These are phyloP conservation scores for Volvox africanus DNA, from an alignment of 139 green algal species.

Conservation along the genomic window DNA sequence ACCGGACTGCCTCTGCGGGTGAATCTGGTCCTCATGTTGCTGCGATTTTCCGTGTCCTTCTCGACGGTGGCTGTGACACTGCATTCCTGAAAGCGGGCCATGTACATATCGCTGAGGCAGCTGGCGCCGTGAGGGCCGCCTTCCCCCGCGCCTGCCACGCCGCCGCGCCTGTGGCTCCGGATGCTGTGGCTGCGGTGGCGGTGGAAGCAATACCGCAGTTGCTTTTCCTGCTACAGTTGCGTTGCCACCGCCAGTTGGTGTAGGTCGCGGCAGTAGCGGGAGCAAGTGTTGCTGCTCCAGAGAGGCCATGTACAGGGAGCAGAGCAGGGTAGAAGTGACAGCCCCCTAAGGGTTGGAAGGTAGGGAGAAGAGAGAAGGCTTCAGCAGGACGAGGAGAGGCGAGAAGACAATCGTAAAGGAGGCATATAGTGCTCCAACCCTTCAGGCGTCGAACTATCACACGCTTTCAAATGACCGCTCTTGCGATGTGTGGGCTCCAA, in stretches of 20 bases:
- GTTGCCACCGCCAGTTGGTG: no score
- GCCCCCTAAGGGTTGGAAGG: conserved; percentile 75
- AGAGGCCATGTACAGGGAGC: conserved; percentile 90
- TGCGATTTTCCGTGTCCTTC: no score
- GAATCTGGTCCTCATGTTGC: no score
- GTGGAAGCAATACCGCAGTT: background rate
- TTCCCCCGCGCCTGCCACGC: background rate
- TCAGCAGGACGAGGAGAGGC: no score
- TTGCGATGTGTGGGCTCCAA: no score
- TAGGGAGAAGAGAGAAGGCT: background rate
- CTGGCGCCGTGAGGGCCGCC: background rate
- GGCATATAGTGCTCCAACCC: no score
- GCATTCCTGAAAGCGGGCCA: no score
- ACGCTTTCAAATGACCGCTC: no score
- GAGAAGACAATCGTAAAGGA: no score
- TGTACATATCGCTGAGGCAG: background rate
- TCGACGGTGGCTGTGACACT: no score
- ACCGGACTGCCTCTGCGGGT: no score
- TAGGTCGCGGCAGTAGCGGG: conserved; percentile 63
- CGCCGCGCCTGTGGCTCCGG: background rate
- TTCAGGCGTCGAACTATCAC: no score
- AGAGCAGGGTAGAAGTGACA: conserved; percentile 88
- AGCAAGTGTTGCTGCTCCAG: conserved; percentile 80
- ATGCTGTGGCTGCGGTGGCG: background rate
- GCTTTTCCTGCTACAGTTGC: background rate